Percentiles rank a stretch among this genome's conserved stretches.
Evolutionary conservation across 2,329 filamentous ascomycete species (phyloP).

Genomic region (Colletotrichum filicis): DNA sequence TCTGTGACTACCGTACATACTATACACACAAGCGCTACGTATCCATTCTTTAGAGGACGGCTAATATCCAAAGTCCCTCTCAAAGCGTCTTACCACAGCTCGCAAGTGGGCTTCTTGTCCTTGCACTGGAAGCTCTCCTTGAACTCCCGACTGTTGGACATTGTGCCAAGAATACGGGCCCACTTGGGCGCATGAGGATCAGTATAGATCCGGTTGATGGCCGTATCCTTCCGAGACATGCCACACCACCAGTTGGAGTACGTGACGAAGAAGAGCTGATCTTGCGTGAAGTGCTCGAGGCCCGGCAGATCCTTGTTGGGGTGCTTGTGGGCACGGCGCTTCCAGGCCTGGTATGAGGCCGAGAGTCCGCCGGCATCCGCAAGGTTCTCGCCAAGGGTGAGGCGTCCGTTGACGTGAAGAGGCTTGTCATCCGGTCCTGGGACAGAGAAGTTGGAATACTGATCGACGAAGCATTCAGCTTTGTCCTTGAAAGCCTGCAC

Average conservation of each 20-base stretch:
- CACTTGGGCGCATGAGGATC: slow-evolving; percentile 75
- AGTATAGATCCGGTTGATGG: slow-evolving; percentile 66
- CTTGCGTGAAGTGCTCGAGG: slow-evolving; percentile 69
- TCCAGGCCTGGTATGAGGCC: slow-evolving; percentile 74
- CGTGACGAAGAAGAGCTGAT: slow-evolving; percentile 76
- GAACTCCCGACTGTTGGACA: slow-evolving; percentile 76
- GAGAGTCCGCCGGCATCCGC: slow-evolving; percentile 76
- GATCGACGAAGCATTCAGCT: slow-evolving; percentile 74
- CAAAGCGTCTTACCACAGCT: slow-evolving; percentile 28
- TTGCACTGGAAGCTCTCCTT: slow-evolving; percentile 74
- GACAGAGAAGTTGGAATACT: slow-evolving; percentile 72
- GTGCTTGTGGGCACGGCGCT: slow-evolving; percentile 63
- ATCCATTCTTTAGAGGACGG: neutral
- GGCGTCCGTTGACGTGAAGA: slow-evolving; percentile 70
- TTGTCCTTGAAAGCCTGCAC: slow-evolving; percentile 67
- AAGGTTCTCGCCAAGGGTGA: slow-evolving; percentile 77
- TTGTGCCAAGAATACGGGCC: slow-evolving; percentile 70
- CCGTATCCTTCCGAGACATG: slow-evolving; percentile 68
- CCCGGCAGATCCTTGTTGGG: slow-evolving; percentile 68
- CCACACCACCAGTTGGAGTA: slow-evolving; percentile 76
- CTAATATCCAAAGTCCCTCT: neutral
- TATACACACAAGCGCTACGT: neutral
- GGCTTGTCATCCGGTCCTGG: slow-evolving; percentile 64
- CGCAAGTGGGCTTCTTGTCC: slow-evolving; percentile 53
- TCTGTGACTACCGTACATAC: slow-evolving; percentile 6